Evolutionary conservation across 768 basidiomycete species (phyloP).

Genomic region (Lactifluus piperatus): DNA sequence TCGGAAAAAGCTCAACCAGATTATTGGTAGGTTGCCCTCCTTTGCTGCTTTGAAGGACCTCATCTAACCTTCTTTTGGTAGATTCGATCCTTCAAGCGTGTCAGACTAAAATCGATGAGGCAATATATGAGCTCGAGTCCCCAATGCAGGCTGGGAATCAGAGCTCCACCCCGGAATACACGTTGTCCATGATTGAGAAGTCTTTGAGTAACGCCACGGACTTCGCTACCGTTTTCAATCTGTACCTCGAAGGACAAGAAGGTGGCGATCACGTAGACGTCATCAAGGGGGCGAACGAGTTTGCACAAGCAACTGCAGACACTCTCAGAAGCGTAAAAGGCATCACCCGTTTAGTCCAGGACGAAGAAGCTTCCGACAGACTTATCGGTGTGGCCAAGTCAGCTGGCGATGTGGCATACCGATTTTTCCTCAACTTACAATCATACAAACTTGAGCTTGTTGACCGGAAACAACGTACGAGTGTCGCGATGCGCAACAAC

Average conservation of each 20-base stretch:
- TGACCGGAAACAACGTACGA: conserved; percentile 60
- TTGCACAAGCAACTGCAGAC: conserved; percentile 88
- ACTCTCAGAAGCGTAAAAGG: conserved; percentile 93
- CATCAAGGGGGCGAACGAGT: conserved; percentile 94
- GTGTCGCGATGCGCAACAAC: conserved; percentile 85
- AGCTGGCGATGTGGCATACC: conserved; percentile 80
- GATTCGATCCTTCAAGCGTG: conserved; percentile 97
- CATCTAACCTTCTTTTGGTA: conserved; percentile 25
- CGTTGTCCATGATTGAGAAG: conserved; percentile 97
- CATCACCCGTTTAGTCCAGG: conserved; percentile 82
- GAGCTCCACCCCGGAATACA: conserved; percentile 98
- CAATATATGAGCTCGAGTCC: conserved; percentile 96
- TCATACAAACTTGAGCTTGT: conserved; percentile 88
- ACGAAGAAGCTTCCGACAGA: conserved; percentile 89
- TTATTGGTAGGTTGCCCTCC: conserved; percentile 61
- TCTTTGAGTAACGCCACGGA: conserved; percentile 90
- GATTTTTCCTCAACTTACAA: conserved; percentile 93
- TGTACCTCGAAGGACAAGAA: conserved; percentile 75
- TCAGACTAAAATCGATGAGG: conserved; percentile 93
- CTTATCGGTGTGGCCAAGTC: conserved; percentile 75
- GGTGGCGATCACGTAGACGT: conserved; percentile 97
- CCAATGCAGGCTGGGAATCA: conserved; percentile 90
- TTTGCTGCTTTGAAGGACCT: not conserved
- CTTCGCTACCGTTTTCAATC: conserved; percentile 90
- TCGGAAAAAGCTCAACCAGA: conserved; percentile 94